Evolutionary conservation across 1,284 basidiomycete genomes (phyloP), one percentile per base, ranked within the genome.

Genomic region (Ganoderma boninense): DNA sequence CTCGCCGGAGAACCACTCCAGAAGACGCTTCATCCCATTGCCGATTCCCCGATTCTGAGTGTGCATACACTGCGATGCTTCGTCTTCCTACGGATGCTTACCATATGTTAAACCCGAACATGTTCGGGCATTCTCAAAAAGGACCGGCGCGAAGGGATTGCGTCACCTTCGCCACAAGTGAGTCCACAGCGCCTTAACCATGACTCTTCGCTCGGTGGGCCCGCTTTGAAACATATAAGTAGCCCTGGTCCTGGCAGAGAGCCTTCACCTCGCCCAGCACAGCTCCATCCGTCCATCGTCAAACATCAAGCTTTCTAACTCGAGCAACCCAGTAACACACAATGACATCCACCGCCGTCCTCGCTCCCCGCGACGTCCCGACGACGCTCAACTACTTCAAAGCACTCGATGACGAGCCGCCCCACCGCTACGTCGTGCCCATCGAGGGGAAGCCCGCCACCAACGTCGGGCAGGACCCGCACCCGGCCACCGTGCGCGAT

Each of bases 381-480:
- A 79, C 79, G 63, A 78, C 75, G 20, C 70, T 80, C 40, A 80
- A 80, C 76, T 81, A 81, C 73, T 81, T 77, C 70, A 62, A 65
- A 0, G 77, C 78, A 7, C 71, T 76, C 44, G 74, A 74, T 62
- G 64, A 73, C 11, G 78, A 79, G 62, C 69, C 74, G 23, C 78
- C 80, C 5, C 79, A 71, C 73, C 72, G 74, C 60, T 81, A 79
- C 64, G 74, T 79, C 35, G 72, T 75, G 5, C 76, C 77, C 0
- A 77, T 79, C 2, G 73, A 66, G 38, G 77, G 77, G 18, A 73
- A 64, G 64, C 68, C 68, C 26, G 56, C 66, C 62, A 71, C 65
- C 69, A 81, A 81, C 73, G 63, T 79, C 62, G 79, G 77, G 14
- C 14, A 49, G 2, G 78, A 80, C 29, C 62, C 76, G 10, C 71